Percentiles rank a stretch among this genome's conserved stretches.
phyloP scores from a whole-genome alignment of 305 asterid species.

The Fraxinus ornus region DNA sequence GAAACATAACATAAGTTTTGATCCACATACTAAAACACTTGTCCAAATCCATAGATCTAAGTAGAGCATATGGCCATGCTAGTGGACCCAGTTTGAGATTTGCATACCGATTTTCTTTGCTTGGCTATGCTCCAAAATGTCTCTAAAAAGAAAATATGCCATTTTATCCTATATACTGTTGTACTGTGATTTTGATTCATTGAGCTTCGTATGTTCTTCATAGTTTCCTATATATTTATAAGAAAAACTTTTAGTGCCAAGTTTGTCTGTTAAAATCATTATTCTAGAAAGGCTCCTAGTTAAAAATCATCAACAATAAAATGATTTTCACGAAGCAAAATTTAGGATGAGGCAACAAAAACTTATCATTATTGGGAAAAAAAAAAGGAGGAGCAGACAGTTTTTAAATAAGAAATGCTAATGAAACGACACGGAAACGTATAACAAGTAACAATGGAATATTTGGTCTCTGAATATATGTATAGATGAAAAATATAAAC shows the following conservation, averaged over 20 bases:
- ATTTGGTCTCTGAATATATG: background rate
- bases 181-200: background rate
- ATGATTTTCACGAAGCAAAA: background rate
- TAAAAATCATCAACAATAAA: background rate
- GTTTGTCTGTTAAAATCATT: background rate
- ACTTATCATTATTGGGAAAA: background rate
- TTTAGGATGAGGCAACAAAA: background rate
- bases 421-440: background rate
- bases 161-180: background rate
- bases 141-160: background rate
- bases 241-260: background rate
- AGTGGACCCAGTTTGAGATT: background rate
- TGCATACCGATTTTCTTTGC: background rate
- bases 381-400: background rate
- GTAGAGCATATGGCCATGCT: background rate
- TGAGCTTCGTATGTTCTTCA: background rate
- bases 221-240: background rate
- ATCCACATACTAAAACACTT: background rate
- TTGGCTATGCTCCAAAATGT: background rate
- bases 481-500: background rate
- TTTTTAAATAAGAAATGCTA: background rate
- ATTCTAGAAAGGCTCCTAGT: constrained; percentile 1
- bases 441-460: background rate
- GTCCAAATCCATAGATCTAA: background rate
- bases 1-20: background rate